Evolutionary conservation across 108 stramenopile species (phyloP), one percentile per base, ranked within the genome.

Genomic region (Schizochytrium sp.): DNA sequence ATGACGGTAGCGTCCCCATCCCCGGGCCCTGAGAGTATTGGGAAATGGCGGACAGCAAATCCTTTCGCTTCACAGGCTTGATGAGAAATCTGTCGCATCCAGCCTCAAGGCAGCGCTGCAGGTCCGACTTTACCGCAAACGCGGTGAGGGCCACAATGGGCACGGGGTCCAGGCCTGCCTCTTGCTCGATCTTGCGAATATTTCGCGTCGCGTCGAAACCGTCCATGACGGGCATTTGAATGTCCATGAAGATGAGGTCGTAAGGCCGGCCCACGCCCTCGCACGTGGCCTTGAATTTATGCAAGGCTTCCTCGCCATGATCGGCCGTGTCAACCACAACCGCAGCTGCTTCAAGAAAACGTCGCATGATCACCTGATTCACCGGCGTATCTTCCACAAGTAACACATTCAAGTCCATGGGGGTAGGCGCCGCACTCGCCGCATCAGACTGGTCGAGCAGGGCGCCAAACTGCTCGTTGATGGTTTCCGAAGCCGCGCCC

Each of bases 61-160:
- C 63, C 41, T 69, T 69, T 28, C 63, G 63, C 41, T 69, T 69
- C 21, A 69, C 63, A 1, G 63, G 63, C 63, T 69, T 69, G 63
- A 69, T 69, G 41, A 69, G 63, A 18, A 69, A 69, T 8, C 63
- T 14, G 41, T 69, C 63, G 25, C 63, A 69, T 14, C 63, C 63
- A 8, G 63, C 63, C 63, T 69, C 63, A 10, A 69, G 63, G 63
- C 63, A 69, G 41, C 63, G 63, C 63, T 69, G 63, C 25, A 69
- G 63, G 18, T 69, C 63, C 12, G 63, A 69, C 41, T 69, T 69
- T 8, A 69, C 63, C 10, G 63, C 63, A 18, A 69, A 69, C 8
- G 92, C 93, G 25, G 93, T 92, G n/a, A 94, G 60, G 3, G 92
- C 93, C 44, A 92, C 57, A 63, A 94, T 92, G 18, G 93, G 93